Evolutionary conservation across 2,329 filamentous ascomycete genomes (phyloP).

Genomic region (Alternaria solani): DNA sequence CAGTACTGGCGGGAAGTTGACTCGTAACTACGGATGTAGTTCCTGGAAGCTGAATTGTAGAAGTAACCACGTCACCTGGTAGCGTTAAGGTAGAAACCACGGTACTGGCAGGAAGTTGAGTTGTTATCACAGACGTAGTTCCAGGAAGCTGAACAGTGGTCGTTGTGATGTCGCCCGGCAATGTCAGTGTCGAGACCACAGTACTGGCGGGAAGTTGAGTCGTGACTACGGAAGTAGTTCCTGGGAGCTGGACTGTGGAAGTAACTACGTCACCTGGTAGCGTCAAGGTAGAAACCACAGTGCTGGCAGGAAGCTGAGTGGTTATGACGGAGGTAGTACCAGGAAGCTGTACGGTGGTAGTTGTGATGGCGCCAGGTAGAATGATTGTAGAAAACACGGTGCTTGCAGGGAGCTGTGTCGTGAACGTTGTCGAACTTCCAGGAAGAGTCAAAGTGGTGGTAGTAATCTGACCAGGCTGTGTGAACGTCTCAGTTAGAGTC

Average conservation of each 20-base stretch:
- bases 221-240: slow-evolving; percentile 14
- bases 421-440: slow-evolving; percentile 8
- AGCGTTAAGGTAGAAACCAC: slow-evolving; percentile 21
- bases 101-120: slow-evolving; percentile 6
- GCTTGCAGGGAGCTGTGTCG: slow-evolving; percentile 10
- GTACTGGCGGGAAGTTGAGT: slow-evolving; percentile 15
- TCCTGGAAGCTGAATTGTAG: slow-evolving; percentile 12
- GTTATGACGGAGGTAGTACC: slow-evolving; percentile 10
- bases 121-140: neutral
- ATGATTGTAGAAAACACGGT: slow-evolving; percentile 22
- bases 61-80: slow-evolving; percentile 27
- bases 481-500: slow-evolving; percentile 15
- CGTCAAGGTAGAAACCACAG: slow-evolving; percentile 19
- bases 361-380: slow-evolving; percentile 25
- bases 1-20: slow-evolving; percentile 13
- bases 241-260: slow-evolving; percentile 28
- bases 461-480: slow-evolving; percentile 14
- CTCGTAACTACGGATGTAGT: slow-evolving; percentile 8
- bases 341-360: slow-evolving; percentile 22
- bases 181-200: slow-evolving; percentile 20
- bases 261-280: slow-evolving; percentile 27
- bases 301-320: slow-evolving; percentile 11
- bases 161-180: slow-evolving; percentile 17
- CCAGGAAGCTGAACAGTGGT: slow-evolving; percentile 13
- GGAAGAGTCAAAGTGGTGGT: slow-evolving; percentile 15